These are phyloP conservation scores for Tetrahymena thermophila DNA, from an alignment of 73 alveolate species.

Conservation along the genomic window DNA sequence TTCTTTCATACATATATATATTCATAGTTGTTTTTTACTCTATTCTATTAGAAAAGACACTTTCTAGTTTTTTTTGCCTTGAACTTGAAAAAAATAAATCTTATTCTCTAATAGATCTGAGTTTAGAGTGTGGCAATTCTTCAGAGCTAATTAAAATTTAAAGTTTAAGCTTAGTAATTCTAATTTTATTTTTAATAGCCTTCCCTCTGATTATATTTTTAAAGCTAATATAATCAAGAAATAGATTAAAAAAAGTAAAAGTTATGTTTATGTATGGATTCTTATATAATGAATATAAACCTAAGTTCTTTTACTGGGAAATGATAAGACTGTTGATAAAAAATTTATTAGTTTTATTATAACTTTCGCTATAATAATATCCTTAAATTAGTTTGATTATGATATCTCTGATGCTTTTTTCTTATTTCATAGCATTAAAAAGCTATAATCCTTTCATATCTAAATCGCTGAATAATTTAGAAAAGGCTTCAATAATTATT, in stretches of 20 bases:
- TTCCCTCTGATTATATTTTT: background rate
- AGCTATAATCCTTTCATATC: background rate
- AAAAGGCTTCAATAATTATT: background rate
- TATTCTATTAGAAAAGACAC: background rate
- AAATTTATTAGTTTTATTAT: background rate
- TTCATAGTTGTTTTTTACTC: background rate
- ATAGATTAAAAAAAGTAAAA: background rate
- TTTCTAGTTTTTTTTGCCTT: background rate
- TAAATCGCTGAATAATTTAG: background rate
- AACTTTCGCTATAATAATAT: background rate
- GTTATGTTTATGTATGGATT: background rate
- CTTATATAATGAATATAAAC: background rate
- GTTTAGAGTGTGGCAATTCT: background rate
- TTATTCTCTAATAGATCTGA: background rate
- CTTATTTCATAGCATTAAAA: background rate
- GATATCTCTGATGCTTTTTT: background rate
- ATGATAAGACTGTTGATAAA: background rate
- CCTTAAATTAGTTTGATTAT: background rate
- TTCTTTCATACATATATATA: background rate
- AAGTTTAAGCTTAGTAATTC: background rate
- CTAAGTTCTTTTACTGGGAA: background rate
- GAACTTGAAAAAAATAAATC: background rate
- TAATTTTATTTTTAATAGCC: background rate
- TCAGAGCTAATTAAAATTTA: background rate
- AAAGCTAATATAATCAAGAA: background rate